Base-by-base conservation (phyloP, 225 moss, liverwort and hornwort species). In the Lunularia cruciata region DNA sequence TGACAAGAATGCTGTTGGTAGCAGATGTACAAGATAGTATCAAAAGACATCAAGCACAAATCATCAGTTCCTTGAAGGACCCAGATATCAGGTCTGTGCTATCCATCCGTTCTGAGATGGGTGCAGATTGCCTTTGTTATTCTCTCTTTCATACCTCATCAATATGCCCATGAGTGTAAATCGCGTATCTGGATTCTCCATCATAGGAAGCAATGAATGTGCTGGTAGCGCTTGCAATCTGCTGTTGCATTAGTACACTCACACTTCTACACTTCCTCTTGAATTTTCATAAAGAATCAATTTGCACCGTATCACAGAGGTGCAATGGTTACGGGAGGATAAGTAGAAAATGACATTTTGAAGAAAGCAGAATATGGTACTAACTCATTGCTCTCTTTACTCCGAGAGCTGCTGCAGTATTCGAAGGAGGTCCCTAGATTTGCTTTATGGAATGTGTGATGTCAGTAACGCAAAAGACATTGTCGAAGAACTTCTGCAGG, bases 401-500 rank as follows among this genome's bases (percentile, higher is more conserved):
- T 27, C 43, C 40, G 60, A 59, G 27, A 42, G 35, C 10, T 68
- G 45, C 71, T 73, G 84, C 90, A 95, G 95, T 83, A 92, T 95
- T 37, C 86, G 95, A 67, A 84, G 92, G 76, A 86, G 92, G 67
- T 95, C 95, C 40, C 77, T 95, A 75, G 95, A 95, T 80, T 80
- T 95, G 81, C 76, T 95, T 15, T 95, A 92, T 66, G 95, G 92
- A 69, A 95, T 95, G 95, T 95, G 95, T 77, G 92, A 92, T 71
- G 77, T 85, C 46, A 90, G 83, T 71, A 95, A 95, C 73, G 90
- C 95, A 8, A 92, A 90, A 72, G 92, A 90, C 54, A 95, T 95
- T 69, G 95, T 95, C 46, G 95, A 95, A 80, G 95, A 95, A 81
- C 90, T 95, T 73, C 84, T 95, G 57, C 90, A 89, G 95, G 95